Evolutionary conservation across 371 early-diverging fungal genomes (phyloP).

Genomic region (Saksenaea vasiformis): DNA sequence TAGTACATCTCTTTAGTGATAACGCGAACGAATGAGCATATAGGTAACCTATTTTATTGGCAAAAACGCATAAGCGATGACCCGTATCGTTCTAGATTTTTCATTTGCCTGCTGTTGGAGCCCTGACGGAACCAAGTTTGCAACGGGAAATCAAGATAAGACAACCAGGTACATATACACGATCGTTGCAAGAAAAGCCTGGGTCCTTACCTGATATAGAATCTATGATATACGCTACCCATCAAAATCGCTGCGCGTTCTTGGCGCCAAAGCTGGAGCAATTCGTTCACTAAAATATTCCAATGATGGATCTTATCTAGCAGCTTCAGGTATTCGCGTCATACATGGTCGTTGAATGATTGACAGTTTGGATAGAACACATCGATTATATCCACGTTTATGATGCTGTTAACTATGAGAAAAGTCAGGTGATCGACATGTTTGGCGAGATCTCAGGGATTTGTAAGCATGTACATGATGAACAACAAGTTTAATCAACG

Average conservation of each 20-base stretch:
- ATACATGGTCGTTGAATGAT: not conserved
- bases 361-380: constrained; percentile 46
- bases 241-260: constrained; percentile 55
- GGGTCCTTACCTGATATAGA: constrained; percentile 26
- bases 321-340: constrained; percentile 59
- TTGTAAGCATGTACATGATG: too few relatives aligned
- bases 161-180: constrained; percentile 45
- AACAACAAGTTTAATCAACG: too few relatives aligned
- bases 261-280: constrained; percentile 72
- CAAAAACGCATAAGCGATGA: not conserved
- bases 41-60: not conserved
- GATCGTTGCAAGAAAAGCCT: not conserved
- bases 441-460: constrained; percentile 85
- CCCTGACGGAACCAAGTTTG: constrained; percentile 71
- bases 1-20: not conserved
- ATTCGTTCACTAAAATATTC: constrained; percentile 78
- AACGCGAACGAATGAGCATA: not conserved
- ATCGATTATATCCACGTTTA: constrained; percentile 81
- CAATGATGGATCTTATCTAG: constrained; percentile 67
- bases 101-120: constrained; percentile 86
- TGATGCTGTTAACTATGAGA: constrained; percentile 48
- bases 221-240: constrained; percentile 79
- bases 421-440: constrained; percentile 76
- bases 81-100: constrained; percentile 50
- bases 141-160: constrained; percentile 84